phyloP scores from a whole-genome alignment of 805 yeast genomes.

The Saccharomycopsis schoenii region DNA sequence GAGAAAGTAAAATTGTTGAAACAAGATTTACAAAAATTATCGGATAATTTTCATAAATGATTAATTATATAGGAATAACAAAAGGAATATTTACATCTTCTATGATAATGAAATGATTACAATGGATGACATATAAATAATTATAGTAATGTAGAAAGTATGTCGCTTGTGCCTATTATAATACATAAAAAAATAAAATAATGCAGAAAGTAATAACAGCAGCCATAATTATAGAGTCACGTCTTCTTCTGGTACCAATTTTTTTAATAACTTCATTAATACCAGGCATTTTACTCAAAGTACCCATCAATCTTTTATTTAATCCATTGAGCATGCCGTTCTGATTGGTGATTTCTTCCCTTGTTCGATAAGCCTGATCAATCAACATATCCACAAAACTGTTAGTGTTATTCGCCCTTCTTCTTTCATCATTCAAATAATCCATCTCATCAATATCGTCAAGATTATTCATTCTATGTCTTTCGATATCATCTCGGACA shows the following conservation, averaged over 20 bases:
- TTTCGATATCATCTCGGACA: constrained; percentile 72
- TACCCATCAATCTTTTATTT: constrained; percentile 48
- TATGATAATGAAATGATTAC: background rate
- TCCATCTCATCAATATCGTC: constrained; percentile 41
- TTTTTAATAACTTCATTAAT: constrained; percentile 62
- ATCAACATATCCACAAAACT: constrained; percentile 69
- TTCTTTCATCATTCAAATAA: constrained; percentile 70
- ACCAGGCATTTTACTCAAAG: constrained; percentile 73
- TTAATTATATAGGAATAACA: background rate
- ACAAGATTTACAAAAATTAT: background rate
- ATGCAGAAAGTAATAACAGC: constrained; percentile 64
- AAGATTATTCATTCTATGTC: constrained; percentile 39
- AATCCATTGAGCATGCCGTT: constrained; percentile 53
- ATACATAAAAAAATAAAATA: constrained; percentile 42
- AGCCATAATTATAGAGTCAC: constrained; percentile 82
- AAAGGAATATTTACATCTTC: background rate
- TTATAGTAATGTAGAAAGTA: background rate
- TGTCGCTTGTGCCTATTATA: background rate
- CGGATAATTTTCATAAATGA: background rate
- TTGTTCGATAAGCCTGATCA: constrained; percentile 78
- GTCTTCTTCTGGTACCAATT: constrained; percentile 79
- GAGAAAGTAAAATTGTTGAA: background rate
- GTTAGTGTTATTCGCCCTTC: constrained; percentile 63
- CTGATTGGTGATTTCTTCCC: constrained; percentile 77
- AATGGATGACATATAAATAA: background rate